These are phyloP conservation scores for Immersiporthe knoxdaviesiana DNA, from an alignment of 2,329 filamentous ascomycete genomes.

Conservation along the genomic window DNA sequence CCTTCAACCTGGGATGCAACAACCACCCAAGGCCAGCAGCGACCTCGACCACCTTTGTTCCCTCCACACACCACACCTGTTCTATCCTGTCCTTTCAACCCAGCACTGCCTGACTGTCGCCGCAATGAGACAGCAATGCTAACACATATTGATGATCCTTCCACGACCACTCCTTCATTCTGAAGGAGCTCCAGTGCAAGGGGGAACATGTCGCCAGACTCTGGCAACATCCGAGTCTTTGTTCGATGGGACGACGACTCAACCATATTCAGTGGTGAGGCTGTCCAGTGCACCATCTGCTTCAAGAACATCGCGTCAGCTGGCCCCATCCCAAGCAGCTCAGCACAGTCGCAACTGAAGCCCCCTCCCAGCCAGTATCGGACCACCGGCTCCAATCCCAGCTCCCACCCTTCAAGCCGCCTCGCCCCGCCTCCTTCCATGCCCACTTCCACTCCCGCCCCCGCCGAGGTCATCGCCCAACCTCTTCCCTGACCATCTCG, in stretches of 20 bases:
- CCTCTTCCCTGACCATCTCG: conserved; percentile 65
- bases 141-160: conserved; percentile 27
- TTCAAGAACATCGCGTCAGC: conserved; percentile 81
- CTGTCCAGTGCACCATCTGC: conserved; percentile 92
- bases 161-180: conserved; percentile 36
- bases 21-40: background rate
- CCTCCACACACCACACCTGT: background rate
- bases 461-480: conserved; percentile 65
- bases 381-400: conserved; percentile 37
- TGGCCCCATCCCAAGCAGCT: conserved; percentile 31
- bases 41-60: background rate
- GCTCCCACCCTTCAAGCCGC: conserved; percentile 35
- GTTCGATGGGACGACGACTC: conserved; percentile 93
- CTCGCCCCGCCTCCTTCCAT: conserved; percentile 49
- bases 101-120: background rate
- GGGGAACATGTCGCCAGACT: conserved; percentile 51
- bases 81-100: background rate
- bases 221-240: conserved; percentile 86
- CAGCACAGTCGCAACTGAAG: conserved; percentile 30
- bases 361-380: conserved; percentile 36
- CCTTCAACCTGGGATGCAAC: background rate
- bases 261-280: conserved; percentile 80
- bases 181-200: conserved; percentile 40
- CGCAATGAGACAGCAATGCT: conserved; percentile 22
- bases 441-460: conserved; percentile 34